Evolutionary conservation across 169 alveolate genomes (phyloP).

Genomic region (Cystoisospora suis): DNA sequence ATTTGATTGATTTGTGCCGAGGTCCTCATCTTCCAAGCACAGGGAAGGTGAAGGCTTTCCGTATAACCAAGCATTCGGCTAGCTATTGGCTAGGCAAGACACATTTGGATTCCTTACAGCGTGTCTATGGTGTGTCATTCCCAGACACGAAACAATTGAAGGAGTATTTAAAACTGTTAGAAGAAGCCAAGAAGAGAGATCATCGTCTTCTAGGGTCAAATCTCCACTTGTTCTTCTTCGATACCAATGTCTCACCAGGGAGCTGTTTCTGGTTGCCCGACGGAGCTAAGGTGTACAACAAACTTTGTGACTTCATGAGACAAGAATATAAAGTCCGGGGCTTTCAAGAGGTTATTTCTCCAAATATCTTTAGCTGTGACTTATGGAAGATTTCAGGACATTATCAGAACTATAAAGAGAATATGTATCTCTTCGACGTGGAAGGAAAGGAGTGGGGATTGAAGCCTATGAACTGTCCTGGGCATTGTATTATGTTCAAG

Average conservation of each 20-base stretch:
- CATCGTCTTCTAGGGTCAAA: conserved; percentile 95
- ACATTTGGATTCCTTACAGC: conserved; percentile 95
- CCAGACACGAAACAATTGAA: conserved; percentile 93
- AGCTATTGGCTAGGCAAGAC: conserved; percentile 98
- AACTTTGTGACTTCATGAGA: conserved; percentile 93
- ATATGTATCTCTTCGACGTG: conserved; percentile 85
- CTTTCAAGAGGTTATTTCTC: conserved; percentile 91
- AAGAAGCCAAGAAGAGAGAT: conserved; percentile 98
- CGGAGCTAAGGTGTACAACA: conserved; percentile 97
- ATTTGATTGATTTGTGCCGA: conserved; percentile 97
- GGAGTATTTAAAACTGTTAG: conserved; percentile 91
- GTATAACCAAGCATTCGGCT: conserved; percentile 94
- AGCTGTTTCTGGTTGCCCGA: conserved; percentile 95
- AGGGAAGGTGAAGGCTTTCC: conserved; percentile 85
- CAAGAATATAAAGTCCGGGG: conserved; percentile 81
- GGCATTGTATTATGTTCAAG: conserved; percentile 85
- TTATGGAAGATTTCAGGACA: conserved; percentile 97
- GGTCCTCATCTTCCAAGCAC: conserved; percentile 99
- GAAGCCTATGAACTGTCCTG: conserved; percentile 99
- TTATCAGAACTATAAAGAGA: conserved; percentile 95
- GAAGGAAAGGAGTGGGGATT: conserved; percentile 97
- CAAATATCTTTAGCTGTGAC: conserved; percentile 94
- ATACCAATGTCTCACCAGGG: conserved; percentile 88
- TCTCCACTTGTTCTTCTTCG: conserved; percentile 94
- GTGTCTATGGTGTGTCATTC: conserved; percentile 98